Conservation (phyloP, 73 alveolate species). For the Paramecium pentaurelia region DNA sequence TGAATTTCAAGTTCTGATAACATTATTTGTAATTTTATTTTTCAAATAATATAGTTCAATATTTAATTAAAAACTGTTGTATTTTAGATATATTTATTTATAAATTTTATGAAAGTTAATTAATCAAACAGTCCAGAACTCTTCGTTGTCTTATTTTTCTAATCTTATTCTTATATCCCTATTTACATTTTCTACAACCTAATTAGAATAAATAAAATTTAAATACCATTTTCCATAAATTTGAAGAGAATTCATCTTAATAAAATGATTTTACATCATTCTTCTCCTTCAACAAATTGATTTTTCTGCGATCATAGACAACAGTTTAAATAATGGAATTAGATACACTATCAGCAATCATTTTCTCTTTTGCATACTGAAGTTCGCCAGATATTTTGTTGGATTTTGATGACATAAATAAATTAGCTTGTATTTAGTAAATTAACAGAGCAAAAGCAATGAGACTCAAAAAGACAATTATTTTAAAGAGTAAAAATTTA, state of each 20-base stretch:
- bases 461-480: not conserved
- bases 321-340: not conserved
- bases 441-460: not conserved
- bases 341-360: not conserved
- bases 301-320: not conserved
- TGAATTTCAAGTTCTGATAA: conserved; percentile 64
- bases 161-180: not conserved
- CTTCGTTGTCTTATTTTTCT: not conserved
- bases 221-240: not conserved
- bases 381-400: not conserved
- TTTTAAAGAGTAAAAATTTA: not conserved
- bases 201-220: not conserved
- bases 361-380: not conserved
- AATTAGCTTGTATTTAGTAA: not conserved
- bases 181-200: not conserved
- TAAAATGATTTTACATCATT: not conserved
- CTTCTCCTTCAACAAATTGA: not conserved
- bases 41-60: not conserved
- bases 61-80: not conserved
- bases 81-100: not conserved
- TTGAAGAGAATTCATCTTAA: not conserved
- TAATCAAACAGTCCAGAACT: conserved; percentile 18
- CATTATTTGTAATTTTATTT: not conserved
- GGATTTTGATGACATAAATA: not conserved
- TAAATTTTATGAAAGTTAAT: not conserved